phyloP scores from a whole-genome alignment of 768 basidiomycete genomes.

The Xerocomellus chrysenteron region DNA sequence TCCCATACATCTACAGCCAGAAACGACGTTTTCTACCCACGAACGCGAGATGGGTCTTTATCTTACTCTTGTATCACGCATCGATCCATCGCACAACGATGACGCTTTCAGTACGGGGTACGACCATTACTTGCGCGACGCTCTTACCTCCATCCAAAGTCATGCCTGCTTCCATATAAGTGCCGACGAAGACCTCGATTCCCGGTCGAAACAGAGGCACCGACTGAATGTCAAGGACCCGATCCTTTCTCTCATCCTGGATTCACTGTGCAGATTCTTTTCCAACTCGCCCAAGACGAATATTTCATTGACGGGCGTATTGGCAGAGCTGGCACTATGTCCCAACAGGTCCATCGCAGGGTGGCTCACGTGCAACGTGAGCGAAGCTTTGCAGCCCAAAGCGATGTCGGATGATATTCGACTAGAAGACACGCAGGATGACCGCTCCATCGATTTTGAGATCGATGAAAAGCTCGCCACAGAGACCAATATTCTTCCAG shows the following conservation, averaged over 20 bases:
- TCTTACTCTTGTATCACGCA: conserved; percentile 71
- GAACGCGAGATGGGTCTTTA: conserved; percentile 85
- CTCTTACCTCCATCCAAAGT: conserved; percentile 61
- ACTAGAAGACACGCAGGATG: conserved; percentile 60
- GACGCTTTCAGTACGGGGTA: conserved; percentile 84
- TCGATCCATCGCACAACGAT: conserved; percentile 66
- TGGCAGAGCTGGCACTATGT: conserved; percentile 80
- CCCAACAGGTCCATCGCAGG: conserved; percentile 84
- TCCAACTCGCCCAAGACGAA: conserved; percentile 84
- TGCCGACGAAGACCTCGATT: conserved; percentile 41
- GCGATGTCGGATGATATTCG: conserved; percentile 6
- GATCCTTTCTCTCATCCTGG: conserved; percentile 67
- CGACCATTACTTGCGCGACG: conserved; percentile 79
- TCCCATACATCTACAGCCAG: conserved; percentile 57
- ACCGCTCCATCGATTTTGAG: conserved; percentile 75
- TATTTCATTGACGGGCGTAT: conserved; percentile 79
- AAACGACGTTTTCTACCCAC: conserved; percentile 75
- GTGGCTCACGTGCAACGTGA: conserved; percentile 75
- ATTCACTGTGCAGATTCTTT: conserved; percentile 76
- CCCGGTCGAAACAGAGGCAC: conserved; percentile 55
- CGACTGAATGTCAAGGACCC: conserved; percentile 78
- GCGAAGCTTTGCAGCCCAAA: conserved; percentile 34
- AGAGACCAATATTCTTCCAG: conserved; percentile 58
- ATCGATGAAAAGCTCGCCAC: conserved; percentile 65
- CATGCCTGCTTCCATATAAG: conserved; percentile 57